Base-by-base conservation (phyloP, 441 rosid species). In the Gossypium lobatum region DNA sequence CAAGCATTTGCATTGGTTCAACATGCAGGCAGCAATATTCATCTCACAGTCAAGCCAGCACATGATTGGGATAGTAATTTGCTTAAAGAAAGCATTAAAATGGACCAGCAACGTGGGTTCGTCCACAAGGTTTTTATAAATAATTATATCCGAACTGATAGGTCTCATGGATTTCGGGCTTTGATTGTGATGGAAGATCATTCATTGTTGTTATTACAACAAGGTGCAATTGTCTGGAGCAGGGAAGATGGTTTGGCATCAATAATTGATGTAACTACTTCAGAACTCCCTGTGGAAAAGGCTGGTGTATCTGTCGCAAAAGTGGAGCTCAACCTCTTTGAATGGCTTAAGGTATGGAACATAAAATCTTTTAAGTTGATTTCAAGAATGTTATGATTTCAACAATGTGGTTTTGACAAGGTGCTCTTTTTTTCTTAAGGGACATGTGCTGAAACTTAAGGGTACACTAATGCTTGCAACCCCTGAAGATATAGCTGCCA, bases 151-250 rank as follows among this genome's bases (percentile, higher is more conserved):
- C 82, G 88, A 83, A 92, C 98, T 17, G 99, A 96, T 79, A 92
- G 86, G 80, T 87, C 96, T 71, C 78, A 96, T 82, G 99, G 99
- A 53, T 96, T 92, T 79, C 88, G 99, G 88, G 98, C 89, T 34
- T 89, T 93, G 83, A 85, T 93, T 76, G 92, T 93, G 74, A 91
- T 96, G 99, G 99, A 96, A 87, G 98, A 96, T 85, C 98, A 93
- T 85, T 93, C 99, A 42, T 86, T 96, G 55, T 82, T 91, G 78
- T 83, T 96, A 80, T 80, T 93, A 74, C 98, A 96, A 78, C 99
- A 96, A 82, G 97, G 98, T 62, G 91, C 77, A 80, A 84, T 89
- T 77, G 99, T 96, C 70, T 96, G 99, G 99, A 86, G 86, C 68
- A 91, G 99, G 82, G 98, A 96, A 87, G 99, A 96, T 76, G 90